Evolutionary conservation across 2,329 filamentous ascomycete genomes (phyloP).

Genomic region (Cryphonectria parasitica): DNA sequence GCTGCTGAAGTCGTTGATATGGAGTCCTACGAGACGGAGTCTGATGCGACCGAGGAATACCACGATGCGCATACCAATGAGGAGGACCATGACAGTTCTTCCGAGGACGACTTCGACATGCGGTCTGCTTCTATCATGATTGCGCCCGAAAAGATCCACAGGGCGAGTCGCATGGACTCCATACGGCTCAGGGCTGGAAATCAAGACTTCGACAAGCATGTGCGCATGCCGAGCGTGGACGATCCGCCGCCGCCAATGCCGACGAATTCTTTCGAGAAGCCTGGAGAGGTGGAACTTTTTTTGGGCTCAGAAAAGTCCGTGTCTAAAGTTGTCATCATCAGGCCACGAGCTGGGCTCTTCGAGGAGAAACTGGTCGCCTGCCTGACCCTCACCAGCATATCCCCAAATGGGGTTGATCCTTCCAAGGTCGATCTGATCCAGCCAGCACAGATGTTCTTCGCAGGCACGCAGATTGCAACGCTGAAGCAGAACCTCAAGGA

Average conservation of each 20-base stretch:
- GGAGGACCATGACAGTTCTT: conserved; percentile 17
- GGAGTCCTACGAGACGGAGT: conserved; percentile 12
- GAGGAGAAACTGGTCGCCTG: conserved; percentile 55
- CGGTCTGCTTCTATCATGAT: conserved; percentile 32
- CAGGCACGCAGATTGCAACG: conserved; percentile 46
- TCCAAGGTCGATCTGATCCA: conserved; percentile 42
- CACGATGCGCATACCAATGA: not conserved
- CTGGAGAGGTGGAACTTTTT: conserved; percentile 44
- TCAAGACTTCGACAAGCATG: conserved; percentile 29
- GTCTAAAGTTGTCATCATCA: conserved; percentile 47
- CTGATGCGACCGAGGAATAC: conserved; percentile 1
- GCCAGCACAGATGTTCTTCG: conserved; percentile 44
- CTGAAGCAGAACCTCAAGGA: conserved; percentile 43
- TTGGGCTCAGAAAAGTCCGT: conserved; percentile 46
- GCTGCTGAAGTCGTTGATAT: conserved; percentile 23
- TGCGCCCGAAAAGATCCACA: conserved; percentile 35
- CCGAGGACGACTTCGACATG: conserved; percentile 22
- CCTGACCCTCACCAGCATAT: conserved; percentile 44
- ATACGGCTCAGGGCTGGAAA: conserved; percentile 16
- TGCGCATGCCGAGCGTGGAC: conserved; percentile 33
- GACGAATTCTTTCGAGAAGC: conserved; percentile 23
- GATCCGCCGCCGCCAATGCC: conserved; percentile 17
- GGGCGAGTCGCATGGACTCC: conserved; percentile 33
- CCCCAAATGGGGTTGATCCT: conserved; percentile 36
- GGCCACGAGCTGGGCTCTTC: conserved; percentile 53